These are phyloP conservation scores for Arabidopsis suecica DNA, from an alignment of 345 rosid genomes.

Conservation along the genomic window DNA sequence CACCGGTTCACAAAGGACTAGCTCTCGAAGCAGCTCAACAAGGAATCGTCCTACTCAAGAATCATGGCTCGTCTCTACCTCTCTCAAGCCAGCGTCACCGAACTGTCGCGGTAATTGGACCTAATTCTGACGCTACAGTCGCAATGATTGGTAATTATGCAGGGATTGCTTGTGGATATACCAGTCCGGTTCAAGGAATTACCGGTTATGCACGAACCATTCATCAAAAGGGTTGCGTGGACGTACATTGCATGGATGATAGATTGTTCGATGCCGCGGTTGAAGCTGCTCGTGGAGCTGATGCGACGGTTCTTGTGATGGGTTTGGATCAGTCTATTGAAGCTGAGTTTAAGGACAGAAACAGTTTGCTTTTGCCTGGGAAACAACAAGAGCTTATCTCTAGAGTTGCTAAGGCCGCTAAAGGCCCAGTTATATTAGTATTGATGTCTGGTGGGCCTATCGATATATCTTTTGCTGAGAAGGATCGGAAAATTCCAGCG, in stretches of 20 bases:
- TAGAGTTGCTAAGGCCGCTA: constrained; percentile 61
- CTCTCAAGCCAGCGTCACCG: constrained; percentile 56
- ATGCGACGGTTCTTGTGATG: constrained; percentile 78
- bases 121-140: constrained; percentile 70
- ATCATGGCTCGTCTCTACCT: constrained; percentile 67
- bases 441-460: constrained; percentile 90
- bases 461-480: constrained; percentile 71
- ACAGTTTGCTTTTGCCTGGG: constrained; percentile 72
- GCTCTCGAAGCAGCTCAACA: constrained; percentile 91
- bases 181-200: constrained; percentile 74
- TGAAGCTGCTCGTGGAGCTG: constrained; percentile 59
- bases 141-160: constrained; percentile 98
- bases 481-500: constrained; percentile 54
- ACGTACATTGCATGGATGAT: constrained; percentile 67
- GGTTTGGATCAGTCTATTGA: constrained; percentile 92
- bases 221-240: constrained; percentile 65
- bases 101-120: constrained; percentile 81
- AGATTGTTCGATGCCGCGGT: constrained; percentile 57
- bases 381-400: constrained; percentile 76
- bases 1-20: constrained; percentile 70
- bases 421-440: constrained; percentile 69
- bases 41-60: constrained; percentile 91
- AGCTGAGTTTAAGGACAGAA: constrained; percentile 75
- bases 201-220: constrained; percentile 56
- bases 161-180: constrained; percentile 82